Evolutionary conservation across 768 basidiomycete species (phyloP).

Genomic region (Leccinellum luteum): DNA sequence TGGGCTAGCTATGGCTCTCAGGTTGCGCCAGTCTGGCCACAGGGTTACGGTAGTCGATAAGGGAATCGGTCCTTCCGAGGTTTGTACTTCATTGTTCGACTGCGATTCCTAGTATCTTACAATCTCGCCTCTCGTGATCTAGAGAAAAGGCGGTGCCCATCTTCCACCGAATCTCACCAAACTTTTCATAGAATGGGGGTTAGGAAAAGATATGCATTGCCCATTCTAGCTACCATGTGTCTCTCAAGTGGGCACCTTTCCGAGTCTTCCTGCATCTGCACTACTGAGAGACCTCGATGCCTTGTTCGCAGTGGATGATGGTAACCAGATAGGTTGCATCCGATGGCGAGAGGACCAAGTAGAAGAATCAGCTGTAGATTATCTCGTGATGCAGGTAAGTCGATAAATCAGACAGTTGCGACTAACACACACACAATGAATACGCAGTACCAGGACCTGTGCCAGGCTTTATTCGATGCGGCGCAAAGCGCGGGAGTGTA

Average conservation of each 20-base stretch:
- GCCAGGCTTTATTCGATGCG: too few species aligned
- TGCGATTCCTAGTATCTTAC: neutral
- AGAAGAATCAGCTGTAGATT: conserved; percentile 1
- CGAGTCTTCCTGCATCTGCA: neutral
- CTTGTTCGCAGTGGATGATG: conserved; percentile 39
- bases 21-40: conserved; percentile 59
- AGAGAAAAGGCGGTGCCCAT: conserved; percentile 43
- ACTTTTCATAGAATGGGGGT: conserved; percentile 55
- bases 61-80: conserved; percentile 41
- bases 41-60: conserved; percentile 56
- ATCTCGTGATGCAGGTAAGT: too few species aligned
- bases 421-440: too few species aligned
- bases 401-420: too few species aligned
- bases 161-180: conserved; percentile 61
- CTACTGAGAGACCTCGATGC: neutral
- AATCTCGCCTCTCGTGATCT: neutral
- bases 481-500: too few species aligned
- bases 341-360: conserved; percentile 50
- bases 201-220: conserved; percentile 37
- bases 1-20: conserved; percentile 48
- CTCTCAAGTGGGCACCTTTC: conserved; percentile 20
- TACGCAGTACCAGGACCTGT: too few species aligned
- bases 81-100: conserved; percentile 14
- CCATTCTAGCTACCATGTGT: conserved; percentile 22
- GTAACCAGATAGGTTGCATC: conserved; percentile 44